A percentile compares a stretch with the other conserved stretches of the same genome.
Evolutionary conservation across 176 grass and related monocot species (phyloP).

Genomic region (Musa schizocarpa): DNA sequence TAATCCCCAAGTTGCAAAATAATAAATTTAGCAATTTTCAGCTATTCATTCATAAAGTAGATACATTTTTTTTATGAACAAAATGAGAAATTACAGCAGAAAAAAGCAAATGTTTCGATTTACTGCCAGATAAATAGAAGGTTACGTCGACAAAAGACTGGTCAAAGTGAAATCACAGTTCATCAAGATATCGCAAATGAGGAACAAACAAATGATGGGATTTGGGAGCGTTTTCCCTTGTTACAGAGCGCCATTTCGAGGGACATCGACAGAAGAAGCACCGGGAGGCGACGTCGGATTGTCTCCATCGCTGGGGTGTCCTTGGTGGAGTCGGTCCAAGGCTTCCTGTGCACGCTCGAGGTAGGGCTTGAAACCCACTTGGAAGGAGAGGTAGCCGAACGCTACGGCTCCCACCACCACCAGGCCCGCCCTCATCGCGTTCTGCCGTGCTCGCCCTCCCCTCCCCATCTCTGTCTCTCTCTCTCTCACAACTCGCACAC

Average conservation of each 20-base stretch:
- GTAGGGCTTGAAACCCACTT: constrained; percentile 79
- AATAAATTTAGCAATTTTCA: no score
- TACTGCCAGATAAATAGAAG: background rate
- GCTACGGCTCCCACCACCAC: constrained; percentile 66
- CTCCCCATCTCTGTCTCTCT: background rate
- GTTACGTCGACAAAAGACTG: background rate
- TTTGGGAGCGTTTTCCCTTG: background rate
- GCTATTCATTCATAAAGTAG: no score
- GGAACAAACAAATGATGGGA: background rate
- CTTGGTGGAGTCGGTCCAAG: constrained; percentile 12
- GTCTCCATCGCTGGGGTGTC: background rate
- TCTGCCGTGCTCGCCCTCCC: constrained; percentile 35
- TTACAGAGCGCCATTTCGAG: background rate
- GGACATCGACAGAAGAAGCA: background rate
- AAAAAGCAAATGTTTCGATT: background rate
- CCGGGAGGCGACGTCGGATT: background rate
- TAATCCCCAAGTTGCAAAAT: no score
- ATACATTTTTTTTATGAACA: background rate
- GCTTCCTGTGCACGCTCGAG: constrained; percentile 60
- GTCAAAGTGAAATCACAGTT: background rate
- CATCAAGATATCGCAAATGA: background rate
- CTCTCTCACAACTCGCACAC: no score
- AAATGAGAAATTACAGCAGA: background rate
- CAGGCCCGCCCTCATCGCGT: constrained; percentile 62
- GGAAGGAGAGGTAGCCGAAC: constrained; percentile 83